Percentiles rank a stretch among this genome's conserved stretches.
phyloP scores from a whole-genome alignment of 2,329 filamentous ascomycete genomes.

The Aspergillus jensenii region DNA sequence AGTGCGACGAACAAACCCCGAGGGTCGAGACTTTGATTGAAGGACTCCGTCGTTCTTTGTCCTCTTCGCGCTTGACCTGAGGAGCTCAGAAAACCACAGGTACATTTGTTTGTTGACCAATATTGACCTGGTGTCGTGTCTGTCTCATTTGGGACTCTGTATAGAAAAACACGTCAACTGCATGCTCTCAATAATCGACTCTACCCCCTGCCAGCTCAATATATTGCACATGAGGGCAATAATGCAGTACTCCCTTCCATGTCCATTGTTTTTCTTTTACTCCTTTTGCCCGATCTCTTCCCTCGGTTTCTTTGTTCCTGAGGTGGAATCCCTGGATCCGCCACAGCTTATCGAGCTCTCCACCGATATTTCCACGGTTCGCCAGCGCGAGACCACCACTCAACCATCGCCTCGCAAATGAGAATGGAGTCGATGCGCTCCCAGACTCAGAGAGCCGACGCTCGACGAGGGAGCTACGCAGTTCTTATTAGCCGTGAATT shows the following conservation, averaged over 20 bases:
- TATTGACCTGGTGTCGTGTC: neutral
- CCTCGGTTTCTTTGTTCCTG: neutral
- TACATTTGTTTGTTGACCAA: neutral
- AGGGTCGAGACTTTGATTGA: neutral
- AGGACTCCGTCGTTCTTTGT: neutral
- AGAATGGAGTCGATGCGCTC: slow-evolving; percentile 10
- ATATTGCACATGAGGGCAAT: neutral
- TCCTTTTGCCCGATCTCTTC: neutral
- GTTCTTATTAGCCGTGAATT: neutral
- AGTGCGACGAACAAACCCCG: neutral
- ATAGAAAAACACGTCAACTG: neutral
- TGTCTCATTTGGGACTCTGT: neutral
- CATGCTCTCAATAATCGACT: neutral
- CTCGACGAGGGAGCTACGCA: neutral
- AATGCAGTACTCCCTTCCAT: neutral
- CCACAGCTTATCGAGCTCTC: slow-evolving; percentile 16
- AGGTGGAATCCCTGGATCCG: slow-evolving; percentile 13
- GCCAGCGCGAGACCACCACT: slow-evolving; percentile 5
- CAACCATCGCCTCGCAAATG: slow-evolving; percentile 17
- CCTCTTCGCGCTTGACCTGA: neutral
- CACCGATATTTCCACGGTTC: slow-evolving; percentile 18
- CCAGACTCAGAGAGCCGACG: neutral
- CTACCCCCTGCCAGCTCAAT: neutral
- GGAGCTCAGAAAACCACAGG: neutral
- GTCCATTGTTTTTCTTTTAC: slow-evolving; percentile 3